Base-by-base conservation (phyloP, 202 grass and related monocot species). In the Setaria viridis region DNA sequence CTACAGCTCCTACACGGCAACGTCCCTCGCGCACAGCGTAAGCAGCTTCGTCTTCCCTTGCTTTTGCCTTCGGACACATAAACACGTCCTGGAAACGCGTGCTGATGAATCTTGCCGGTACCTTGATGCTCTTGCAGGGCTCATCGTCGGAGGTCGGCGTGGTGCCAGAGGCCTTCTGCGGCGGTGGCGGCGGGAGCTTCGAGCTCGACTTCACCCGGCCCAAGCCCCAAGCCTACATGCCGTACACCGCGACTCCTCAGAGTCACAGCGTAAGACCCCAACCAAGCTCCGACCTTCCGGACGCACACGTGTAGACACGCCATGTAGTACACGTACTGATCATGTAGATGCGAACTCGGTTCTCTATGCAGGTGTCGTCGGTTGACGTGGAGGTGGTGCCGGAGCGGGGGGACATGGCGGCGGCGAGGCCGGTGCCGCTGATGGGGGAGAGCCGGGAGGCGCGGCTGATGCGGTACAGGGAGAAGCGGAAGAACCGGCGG, bases 101-200 rank as follows among this genome's bases (percentile, higher is more conserved):
- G 4, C 48, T 33, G 56, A 82, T 33, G 11, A 11, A 19, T 58
- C 37, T 78, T 59, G 21, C 6, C 53, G 29, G 32, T 11, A 55
- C 12, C 80, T 29, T 42, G 7, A 15, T 59, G 39, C 43, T 46
- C 43, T 63, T 87, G 3, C 85, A 97, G 94, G 84, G 91, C 83
- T 92, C 94, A 3, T 97, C 94, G 1, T 97, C 94, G 32, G 94
- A 97, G 73, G 92, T 87, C 14, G 88, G 90, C 25, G 94, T 97
- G 41, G 94, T 97, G 70, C 94, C 94, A 47, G 94, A 97, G 8
- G 87, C 84, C 34, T 85, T 87, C 50, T 78, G 49, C 84, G 76
- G 65, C 19, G 66, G 71, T 19, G 73, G 47, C 17, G 60, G 59
- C 68, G 74, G 74, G 17, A 73, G 73, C 58, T 77, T 88, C 42